phyloP scores from a whole-genome alignment of 257 asterid genomes.

The Fraxinus excelsior region DNA sequence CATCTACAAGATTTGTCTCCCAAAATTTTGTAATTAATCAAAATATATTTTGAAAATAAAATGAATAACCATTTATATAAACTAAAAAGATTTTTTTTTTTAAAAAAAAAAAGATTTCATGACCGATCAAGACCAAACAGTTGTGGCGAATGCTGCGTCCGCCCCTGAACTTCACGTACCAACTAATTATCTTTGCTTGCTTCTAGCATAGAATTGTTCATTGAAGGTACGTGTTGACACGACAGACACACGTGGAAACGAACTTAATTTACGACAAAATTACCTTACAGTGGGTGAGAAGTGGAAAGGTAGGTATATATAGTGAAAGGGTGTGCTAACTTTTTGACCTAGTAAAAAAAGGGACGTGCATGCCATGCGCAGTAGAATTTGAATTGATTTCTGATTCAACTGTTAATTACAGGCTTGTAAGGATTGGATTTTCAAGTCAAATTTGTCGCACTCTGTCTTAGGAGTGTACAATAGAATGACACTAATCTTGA shows the following conservation, averaged over 20 bases:
- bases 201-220: no score
- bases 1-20: no score
- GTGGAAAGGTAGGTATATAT: not conserved
- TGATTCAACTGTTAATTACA: constrained; percentile 17
- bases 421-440: constrained; percentile 1
- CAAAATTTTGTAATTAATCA: no score
- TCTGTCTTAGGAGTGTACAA: not conserved
- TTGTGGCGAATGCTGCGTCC: no score
- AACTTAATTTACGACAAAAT: not conserved
- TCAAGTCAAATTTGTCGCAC: not conserved
- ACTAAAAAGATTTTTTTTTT: no score
- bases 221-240: no score
- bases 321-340: not conserved
- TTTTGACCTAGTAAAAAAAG: constrained; percentile 10
- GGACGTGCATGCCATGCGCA: constrained; percentile 28
- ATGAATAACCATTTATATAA: no score
- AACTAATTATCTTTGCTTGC: not conserved
- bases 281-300: not conserved
- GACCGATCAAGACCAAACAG: no score
- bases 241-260: not conserved
- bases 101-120: no score
- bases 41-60: no score
- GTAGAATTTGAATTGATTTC: not conserved
- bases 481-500: not conserved
- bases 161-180: not conserved